Conservation (phyloP, 257 asterid genomes). For the Fraxinus quadrangulata region DNA sequence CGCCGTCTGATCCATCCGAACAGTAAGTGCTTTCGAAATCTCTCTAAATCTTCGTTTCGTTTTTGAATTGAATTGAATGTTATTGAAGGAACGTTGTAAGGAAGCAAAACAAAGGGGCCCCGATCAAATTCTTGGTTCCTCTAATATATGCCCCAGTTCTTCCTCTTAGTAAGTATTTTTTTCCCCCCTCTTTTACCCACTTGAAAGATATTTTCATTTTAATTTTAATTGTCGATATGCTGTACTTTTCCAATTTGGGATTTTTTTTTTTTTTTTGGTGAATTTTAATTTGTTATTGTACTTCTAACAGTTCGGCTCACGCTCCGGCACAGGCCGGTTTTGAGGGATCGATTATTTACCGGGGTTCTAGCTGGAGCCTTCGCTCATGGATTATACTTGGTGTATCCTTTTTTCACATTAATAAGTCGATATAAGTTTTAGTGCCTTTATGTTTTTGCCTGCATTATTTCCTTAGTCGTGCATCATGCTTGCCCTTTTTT, state of each 20-base stretch:
- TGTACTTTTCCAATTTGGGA: neutral
- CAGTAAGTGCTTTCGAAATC: conserved; percentile 37
- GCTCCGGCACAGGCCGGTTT: conserved; percentile 64
- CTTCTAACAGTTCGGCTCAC: conserved; percentile 50
- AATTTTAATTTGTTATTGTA: neutral
- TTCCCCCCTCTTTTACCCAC: neutral
- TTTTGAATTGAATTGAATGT: conserved; percentile 22
- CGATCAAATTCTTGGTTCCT: conserved; percentile 59
- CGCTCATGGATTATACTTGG: conserved; percentile 71
- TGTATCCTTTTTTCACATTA: conserved; percentile 47
- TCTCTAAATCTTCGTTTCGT: neutral
- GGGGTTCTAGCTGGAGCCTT: conserved; percentile 81
- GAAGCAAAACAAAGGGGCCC: conserved; percentile 63
- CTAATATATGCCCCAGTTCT: conserved; percentile 79
- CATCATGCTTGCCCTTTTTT: neutral
- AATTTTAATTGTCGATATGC: neutral
- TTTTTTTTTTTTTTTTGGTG: neutral
- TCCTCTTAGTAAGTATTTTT: conserved; percentile 63
- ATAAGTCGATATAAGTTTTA: neutral
- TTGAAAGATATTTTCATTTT: neutral
- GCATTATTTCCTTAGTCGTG: neutral
- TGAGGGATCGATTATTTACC: conserved; percentile 75
- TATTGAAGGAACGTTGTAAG: conserved; percentile 43
- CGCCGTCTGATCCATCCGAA: conserved; percentile 46
- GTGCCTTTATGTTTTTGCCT: neutral